Base-by-base conservation (phyloP, 1,139 yeast genomes). In the Kodamaea derodonti region DNA sequence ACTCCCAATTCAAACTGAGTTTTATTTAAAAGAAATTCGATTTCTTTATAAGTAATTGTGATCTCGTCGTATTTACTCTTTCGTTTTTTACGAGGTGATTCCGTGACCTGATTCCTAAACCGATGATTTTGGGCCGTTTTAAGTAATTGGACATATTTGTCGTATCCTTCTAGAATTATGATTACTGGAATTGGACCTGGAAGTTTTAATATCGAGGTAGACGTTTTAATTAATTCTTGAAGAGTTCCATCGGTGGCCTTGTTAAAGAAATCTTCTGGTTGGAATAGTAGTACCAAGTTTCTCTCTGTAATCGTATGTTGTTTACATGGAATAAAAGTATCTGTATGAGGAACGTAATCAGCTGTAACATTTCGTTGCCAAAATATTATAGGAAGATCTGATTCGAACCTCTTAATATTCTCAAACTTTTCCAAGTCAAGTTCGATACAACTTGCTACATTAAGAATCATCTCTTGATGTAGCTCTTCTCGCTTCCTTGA, bases 291-390 rank as follows among this genome's bases (percentile, higher is more conserved):
- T 2, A 75, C 65, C 9, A 64, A 42, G 2, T 62, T 59, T 14
- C 57, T 56, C 47, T 81, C 86, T 3, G 60, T 57, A 1, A 64
- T 41, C 4, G 65, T 52, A 22, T 51, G 58, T 0, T 67, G 56
- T 0, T 52, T 58, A 35, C 75, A 62, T 0, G 90, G 88, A 7
- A 75, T 64, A 42, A 78, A 82, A 0, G 70, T 48, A 42, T 78
- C 84, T 29, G 61, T 59, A 3, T 47, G 52, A 13, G 57, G 45
- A 45, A 73, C 72, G 48, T 75, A 79, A 1, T 52, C 47, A 1
- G 80, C 65, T 18, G 42, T 54, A 3, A 61, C 53, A 17, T 50
- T 47, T 9, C 75, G 47, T 36, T 53, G 57, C 73, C 74, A 69
- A 29, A 43, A 45, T 5, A 69, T 55, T 8, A 61, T 33, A 0